phyloP scores from a whole-genome alignment of 1,284 basidiomycete genomes.

The Pseudozyma sp. region DNA sequence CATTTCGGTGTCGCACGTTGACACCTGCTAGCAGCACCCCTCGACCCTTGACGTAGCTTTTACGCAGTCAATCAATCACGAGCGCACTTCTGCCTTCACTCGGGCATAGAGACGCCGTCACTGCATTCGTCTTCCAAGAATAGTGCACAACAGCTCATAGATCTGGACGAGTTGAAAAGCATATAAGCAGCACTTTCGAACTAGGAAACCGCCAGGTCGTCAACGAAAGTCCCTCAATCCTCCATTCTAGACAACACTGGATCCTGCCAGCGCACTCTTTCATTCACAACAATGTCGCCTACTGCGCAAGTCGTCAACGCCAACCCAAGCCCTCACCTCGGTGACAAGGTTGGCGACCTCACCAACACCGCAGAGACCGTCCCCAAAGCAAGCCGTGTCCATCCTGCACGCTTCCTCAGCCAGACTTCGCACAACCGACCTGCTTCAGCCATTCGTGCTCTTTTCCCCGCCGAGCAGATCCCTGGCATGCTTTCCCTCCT shows the following conservation, averaged over 20 bases:
- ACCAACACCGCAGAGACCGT: constrained; percentile 17
- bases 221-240: not conserved
- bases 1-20: too few species aligned
- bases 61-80: too few species aligned
- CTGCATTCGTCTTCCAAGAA: too few species aligned
- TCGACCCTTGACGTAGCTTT: too few species aligned
- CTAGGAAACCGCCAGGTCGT: too few species aligned
- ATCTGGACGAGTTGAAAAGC: too few species aligned
- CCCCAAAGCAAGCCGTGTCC: constrained; percentile 29
- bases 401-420: constrained; percentile 42
- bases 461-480: constrained; percentile 80
- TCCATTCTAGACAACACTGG: not conserved
- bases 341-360: constrained; percentile 46
- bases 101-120: too few species aligned
- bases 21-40: too few species aligned
- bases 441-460: constrained; percentile 72
- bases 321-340: constrained; percentile 27
- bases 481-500: constrained; percentile 85
- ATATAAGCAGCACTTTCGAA: too few species aligned
- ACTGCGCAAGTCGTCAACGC: constrained; percentile 37
- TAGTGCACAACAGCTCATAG: too few species aligned
- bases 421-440: constrained; percentile 30
- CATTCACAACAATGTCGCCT: constrained; percentile 24
- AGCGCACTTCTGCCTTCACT: too few species aligned
- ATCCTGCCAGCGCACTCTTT: not conserved